Evolutionary conservation across 2,329 filamentous ascomycete species (phyloP).

Genomic region (Pestalotiopsis sp.): DNA sequence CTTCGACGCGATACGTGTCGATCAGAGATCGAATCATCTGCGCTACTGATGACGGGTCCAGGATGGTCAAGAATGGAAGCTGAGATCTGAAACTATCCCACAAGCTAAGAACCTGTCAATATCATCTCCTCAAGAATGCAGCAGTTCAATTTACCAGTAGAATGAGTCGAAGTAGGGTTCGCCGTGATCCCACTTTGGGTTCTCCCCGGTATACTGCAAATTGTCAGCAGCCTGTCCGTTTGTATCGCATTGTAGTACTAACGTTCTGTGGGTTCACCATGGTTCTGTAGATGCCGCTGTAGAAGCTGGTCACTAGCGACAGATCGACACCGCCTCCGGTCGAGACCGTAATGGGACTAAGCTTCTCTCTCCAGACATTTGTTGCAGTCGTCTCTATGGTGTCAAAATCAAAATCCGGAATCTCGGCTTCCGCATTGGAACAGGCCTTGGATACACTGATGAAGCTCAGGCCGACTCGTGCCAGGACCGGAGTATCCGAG

Average conservation of each 20-base stretch:
- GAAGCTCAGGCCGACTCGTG: constrained; percentile 70
- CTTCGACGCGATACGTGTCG: constrained; percentile 70
- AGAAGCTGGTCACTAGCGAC: constrained; percentile 64
- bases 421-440: constrained; percentile 67
- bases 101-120: constrained; percentile 42
- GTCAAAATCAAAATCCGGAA: constrained; percentile 69
- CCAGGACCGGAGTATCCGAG: constrained; percentile 54
- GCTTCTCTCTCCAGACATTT: constrained; percentile 62
- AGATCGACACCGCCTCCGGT: constrained; percentile 52
- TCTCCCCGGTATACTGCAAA: constrained; percentile 66
- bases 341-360: constrained; percentile 60
- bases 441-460: constrained; percentile 70
- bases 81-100: constrained; percentile 75
- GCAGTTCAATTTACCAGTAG: constrained; percentile 56
- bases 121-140: neutral
- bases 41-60: constrained; percentile 66
- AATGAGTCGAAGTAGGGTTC: constrained; percentile 78
- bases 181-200: constrained; percentile 65
- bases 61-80: constrained; percentile 68
- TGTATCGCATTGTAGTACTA: neutral
- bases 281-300: constrained; percentile 72
- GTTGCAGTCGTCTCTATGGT: constrained; percentile 53
- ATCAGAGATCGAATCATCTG: constrained; percentile 72
- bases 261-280: constrained; percentile 72
- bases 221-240: neutral